phyloP scores from a whole-genome alignment of 2,329 filamentous ascomycete genomes.

The Verticillium albo-atrum region DNA sequence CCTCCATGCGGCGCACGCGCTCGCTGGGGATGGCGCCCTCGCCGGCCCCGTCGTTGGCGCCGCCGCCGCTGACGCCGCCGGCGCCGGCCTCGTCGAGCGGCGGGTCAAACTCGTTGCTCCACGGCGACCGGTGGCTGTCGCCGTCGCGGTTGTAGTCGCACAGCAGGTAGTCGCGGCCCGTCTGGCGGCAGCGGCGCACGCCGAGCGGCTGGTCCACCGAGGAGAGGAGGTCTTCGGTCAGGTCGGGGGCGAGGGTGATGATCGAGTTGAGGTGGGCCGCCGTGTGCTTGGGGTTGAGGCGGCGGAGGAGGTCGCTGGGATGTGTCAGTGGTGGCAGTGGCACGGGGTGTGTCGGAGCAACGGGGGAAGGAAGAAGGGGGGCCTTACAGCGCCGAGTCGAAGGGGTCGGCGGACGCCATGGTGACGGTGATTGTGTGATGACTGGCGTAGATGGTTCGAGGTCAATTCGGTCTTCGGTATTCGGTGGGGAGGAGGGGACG shows the following conservation, averaged over 20 bases:
- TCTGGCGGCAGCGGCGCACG: constrained; percentile 78
- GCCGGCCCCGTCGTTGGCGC: constrained; percentile 54
- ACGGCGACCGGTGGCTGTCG: constrained; percentile 96
- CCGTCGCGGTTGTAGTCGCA: constrained; percentile 99
- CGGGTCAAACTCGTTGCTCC: constrained; percentile 98
- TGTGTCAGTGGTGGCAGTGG: constrained; percentile 1
- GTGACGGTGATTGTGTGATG: constrained; percentile 5
- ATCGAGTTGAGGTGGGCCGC: constrained; percentile 83
- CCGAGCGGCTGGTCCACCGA: constrained; percentile 95
- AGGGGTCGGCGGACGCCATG: constrained; percentile 58
- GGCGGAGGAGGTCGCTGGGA: constrained; percentile 88
- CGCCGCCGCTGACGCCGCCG: constrained; percentile 43
- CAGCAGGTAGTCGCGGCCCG: constrained; percentile 91
- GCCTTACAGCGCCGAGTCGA: constrained; percentile 71
- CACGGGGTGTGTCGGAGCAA: too few species aligned
- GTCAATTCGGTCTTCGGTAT: background rate
- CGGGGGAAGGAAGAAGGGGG: constrained; percentile 1
- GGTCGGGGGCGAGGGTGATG: constrained; percentile 80
- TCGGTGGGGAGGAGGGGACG: background rate
- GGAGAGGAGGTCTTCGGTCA: constrained; percentile 95
- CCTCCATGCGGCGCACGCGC: constrained; percentile 86
- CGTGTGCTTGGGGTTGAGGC: constrained; percentile 92
- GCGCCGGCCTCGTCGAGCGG: constrained; percentile 64
- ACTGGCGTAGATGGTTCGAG: background rate
- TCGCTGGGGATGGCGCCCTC: constrained; percentile 88